A percentile compares a stretch with the other conserved stretches of the same genome.
phyloP scores from a whole-genome alignment of 2,329 filamentous ascomycete species.

The Colletotrichum sp. region DNA sequence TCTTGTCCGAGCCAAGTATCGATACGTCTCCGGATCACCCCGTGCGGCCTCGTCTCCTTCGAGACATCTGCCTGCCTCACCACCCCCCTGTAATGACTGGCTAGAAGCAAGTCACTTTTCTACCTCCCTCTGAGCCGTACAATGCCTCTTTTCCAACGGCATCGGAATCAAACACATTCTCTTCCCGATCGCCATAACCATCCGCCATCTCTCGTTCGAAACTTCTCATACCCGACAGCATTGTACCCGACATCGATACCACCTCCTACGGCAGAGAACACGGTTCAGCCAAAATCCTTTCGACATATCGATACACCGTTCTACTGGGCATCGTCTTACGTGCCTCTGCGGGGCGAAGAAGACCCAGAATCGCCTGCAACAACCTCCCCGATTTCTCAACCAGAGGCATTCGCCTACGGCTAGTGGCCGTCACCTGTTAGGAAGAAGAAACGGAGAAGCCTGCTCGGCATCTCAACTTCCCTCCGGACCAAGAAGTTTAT shows the following conservation, averaged over 20 bases:
- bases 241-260: neutral
- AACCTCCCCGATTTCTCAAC: neutral
- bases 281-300: neutral
- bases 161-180: neutral
- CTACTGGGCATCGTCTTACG: slow-evolving; percentile 17
- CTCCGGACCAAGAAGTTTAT: neutral
- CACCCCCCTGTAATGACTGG: neutral
- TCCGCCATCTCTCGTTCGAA: slow-evolving; percentile 13
- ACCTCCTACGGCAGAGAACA: neutral
- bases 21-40: neutral
- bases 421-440: slow-evolving; percentile 4
- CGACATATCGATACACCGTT: neutral
- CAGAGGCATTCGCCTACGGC: slow-evolving; percentile 16
- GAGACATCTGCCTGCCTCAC: neutral
- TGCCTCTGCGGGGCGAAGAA: neutral
- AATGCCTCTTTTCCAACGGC: slow-evolving; percentile 9
- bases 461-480: neutral
- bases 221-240: slow-evolving; percentile 28
- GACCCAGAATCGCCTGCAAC: neutral
- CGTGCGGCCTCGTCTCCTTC: neutral
- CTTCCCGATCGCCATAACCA: neutral
- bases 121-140: neutral
- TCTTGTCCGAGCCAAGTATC: neutral
- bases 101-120: neutral
- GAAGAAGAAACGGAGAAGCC: slow-evolving; percentile 12